These are phyloP conservation scores for Candida neerlandica DNA, from an alignment of 1,139 yeast genomes.

Conservation along the genomic window DNA sequence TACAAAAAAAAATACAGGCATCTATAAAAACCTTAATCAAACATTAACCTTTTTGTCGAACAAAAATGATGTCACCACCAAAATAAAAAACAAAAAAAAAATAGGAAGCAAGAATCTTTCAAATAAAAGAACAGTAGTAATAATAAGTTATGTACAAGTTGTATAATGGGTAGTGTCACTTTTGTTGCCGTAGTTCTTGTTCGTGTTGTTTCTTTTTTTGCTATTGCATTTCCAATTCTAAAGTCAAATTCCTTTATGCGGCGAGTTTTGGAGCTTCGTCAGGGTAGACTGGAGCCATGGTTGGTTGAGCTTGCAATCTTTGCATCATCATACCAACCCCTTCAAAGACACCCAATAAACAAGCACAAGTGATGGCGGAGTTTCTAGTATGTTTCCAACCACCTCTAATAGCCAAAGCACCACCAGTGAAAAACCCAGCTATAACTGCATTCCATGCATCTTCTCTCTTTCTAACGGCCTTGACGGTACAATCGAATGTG, in stretches of 20 bases:
- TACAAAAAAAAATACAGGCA: neutral
- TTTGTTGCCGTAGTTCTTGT: neutral
- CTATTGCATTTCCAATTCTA: too few relatives aligned
- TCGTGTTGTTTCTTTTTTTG: neutral
- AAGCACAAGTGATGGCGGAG: conserved; percentile 97
- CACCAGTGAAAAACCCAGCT: conserved; percentile 99
- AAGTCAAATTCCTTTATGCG: conserved; percentile 29
- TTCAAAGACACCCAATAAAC: conserved; percentile 93
- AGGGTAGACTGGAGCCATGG: conserved; percentile 76
- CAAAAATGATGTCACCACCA: neutral
- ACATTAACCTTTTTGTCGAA: neutral
- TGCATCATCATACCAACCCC: conserved; percentile 98
- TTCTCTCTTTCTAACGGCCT: conserved; percentile 94
- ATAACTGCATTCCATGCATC: conserved; percentile 98
- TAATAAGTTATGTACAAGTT: conserved; percentile 3
- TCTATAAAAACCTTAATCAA: neutral
- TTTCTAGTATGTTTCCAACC: conserved; percentile 98
- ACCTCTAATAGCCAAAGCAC: conserved; percentile 96
- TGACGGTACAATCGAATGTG: conserved; percentile 92
- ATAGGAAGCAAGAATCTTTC: neutral
- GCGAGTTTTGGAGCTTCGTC: conserved; percentile 56
- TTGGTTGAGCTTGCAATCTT: conserved; percentile 87
- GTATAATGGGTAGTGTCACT: neutral
- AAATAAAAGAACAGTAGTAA: neutral
- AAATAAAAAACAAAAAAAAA: neutral